A percentile compares a stretch with the other conserved stretches of the same genome.
These are phyloP conservation scores for Geosmithia flava DNA, from an alignment of 2,329 filamentous ascomycete genomes.

Conservation along the genomic window DNA sequence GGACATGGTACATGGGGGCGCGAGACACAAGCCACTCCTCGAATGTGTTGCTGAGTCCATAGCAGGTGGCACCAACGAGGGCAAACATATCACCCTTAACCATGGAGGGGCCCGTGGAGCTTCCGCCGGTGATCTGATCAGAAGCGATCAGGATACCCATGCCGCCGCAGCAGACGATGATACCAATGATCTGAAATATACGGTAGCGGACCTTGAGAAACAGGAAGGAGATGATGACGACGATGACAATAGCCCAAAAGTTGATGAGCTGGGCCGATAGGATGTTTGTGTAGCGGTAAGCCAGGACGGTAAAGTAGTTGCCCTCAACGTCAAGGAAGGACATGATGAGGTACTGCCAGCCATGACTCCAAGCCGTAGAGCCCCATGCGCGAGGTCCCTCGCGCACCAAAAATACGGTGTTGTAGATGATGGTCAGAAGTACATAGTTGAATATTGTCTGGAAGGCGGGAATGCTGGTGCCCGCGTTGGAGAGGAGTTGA, in stretches of 20 bases:
- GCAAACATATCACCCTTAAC: constrained; percentile 91
- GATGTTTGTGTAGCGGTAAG: constrained; percentile 86
- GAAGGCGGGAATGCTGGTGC: constrained; percentile 83
- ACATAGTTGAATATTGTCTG: constrained; percentile 95
- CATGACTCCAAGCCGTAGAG: constrained; percentile 52
- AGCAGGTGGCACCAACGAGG: constrained; percentile 77
- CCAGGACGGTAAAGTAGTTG: constrained; percentile 95
- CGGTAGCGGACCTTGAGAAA: constrained; percentile 85
- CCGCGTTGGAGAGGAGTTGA: constrained; percentile 50
- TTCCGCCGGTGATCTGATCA: constrained; percentile 71
- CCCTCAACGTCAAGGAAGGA: constrained; percentile 90
- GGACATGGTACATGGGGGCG: constrained; percentile 80
- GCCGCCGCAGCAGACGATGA: constrained; percentile 81
- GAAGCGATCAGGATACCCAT: constrained; percentile 78
- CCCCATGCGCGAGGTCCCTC: constrained; percentile 65
- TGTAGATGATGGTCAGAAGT: constrained; percentile 71
- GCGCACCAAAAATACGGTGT: constrained; percentile 62
- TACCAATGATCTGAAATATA: constrained; percentile 71
- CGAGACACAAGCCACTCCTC: constrained; percentile 91
- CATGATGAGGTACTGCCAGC: constrained; percentile 91
- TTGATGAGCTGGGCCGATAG: constrained; percentile 91
- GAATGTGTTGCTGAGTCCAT: constrained; percentile 81
- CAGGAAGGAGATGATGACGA: constrained; percentile 72
- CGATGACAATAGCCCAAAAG: constrained; percentile 95
- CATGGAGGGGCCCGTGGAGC: constrained; percentile 53